Evolutionary conservation across 2,329 filamentous ascomycete genomes (phyloP).

Genomic region (Pseudocercospora vitis): DNA sequence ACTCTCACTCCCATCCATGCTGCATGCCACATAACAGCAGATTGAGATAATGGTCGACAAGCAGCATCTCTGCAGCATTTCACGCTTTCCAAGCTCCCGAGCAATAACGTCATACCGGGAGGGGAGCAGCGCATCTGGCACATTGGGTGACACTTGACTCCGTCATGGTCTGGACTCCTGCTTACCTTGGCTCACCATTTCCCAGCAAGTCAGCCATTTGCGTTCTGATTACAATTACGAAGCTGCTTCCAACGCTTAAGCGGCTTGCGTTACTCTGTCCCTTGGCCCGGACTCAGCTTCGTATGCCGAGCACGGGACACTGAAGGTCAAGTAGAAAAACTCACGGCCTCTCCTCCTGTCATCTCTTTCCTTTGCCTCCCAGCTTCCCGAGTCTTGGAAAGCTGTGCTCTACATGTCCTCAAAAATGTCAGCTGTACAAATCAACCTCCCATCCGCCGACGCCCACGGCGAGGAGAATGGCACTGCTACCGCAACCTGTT

Average conservation of each 20-base stretch:
- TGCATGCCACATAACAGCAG: no score
- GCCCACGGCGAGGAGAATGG: slow-evolving; percentile 20
- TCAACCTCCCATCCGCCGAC: slow-evolving; percentile 21
- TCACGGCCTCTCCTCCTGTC: background rate
- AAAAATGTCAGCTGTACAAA: slow-evolving; percentile 13
- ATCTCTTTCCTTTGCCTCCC: background rate
- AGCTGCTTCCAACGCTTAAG: no score
- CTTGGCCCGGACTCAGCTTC: background rate
- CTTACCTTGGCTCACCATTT: background rate
- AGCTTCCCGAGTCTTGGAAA: background rate
- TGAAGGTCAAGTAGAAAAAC: no score
- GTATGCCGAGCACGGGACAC: no score
- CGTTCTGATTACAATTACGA: background rate
- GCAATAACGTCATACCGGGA: slow-evolving; percentile 1
- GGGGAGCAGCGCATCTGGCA: no score
- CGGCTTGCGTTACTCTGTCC: background rate
- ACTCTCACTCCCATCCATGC: background rate
- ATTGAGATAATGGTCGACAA: no score
- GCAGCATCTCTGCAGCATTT: no score
- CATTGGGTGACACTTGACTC: background rate
- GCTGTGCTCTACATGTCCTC: background rate
- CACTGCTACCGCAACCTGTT: slow-evolving; percentile 58
- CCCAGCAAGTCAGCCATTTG: background rate
- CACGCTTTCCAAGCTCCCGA: no score
- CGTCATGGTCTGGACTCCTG: background rate